These are phyloP conservation scores for Pterothamnion heteromorphum DNA, from an alignment of 31 red algal species.

Conservation along the genomic window DNA sequence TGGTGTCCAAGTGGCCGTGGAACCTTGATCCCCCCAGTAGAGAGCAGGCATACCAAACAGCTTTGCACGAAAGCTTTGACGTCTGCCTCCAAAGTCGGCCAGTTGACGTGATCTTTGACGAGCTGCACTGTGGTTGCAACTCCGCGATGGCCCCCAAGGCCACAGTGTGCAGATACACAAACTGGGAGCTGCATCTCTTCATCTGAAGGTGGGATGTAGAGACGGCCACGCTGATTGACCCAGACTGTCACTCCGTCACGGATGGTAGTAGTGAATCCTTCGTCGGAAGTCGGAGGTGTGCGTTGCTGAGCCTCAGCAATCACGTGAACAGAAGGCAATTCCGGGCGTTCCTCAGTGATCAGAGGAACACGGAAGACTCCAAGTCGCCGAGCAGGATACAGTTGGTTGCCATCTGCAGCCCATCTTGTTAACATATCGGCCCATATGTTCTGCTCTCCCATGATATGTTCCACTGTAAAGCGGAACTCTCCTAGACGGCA, in stretches of 20 bases:
- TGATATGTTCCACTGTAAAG: constrained; percentile 54
- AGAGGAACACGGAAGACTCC: constrained; percentile 35
- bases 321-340: constrained; percentile 49
- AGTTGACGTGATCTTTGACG: constrained; percentile 18
- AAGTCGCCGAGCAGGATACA: constrained; percentile 41
- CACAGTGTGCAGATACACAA: constrained; percentile 26
- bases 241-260: not conserved
- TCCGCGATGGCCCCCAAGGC: constrained; percentile 44
- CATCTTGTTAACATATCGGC: constrained; percentile 52
- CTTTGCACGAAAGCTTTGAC: constrained; percentile 43
- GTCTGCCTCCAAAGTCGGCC: constrained; percentile 43
- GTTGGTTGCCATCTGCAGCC: not conserved
- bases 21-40: constrained; percentile 27
- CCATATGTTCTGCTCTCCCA: constrained; percentile 56
- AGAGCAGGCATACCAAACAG: constrained; percentile 38
- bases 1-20: constrained; percentile 22
- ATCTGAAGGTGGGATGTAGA: constrained; percentile 26
- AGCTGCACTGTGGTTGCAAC: not conserved
- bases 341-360: constrained; percentile 24
- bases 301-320: constrained; percentile 19
- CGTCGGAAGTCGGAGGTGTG: not conserved
- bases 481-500: constrained; percentile 46
- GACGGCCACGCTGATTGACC: not conserved
- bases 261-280: not conserved
- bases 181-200: constrained; percentile 43